Evolutionary conservation across 257 asterid genomes (phyloP).

Genomic region (Scutellaria minor): DNA sequence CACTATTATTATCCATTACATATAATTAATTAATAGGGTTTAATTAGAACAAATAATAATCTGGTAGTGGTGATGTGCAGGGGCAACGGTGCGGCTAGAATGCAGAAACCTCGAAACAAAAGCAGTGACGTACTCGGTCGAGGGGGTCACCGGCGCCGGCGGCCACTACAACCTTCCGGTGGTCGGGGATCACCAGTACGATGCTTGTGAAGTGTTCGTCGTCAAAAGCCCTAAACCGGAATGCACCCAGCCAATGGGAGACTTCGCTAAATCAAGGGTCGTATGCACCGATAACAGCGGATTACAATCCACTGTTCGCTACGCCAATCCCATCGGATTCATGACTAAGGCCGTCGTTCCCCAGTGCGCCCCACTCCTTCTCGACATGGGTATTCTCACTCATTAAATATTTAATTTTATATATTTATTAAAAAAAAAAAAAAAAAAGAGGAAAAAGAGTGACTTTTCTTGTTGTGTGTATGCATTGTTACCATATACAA

Average conservation of each 20-base stretch:
- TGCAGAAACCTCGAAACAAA: constrained; percentile 44
- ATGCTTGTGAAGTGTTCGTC: constrained; percentile 46
- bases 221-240: constrained; percentile 44
- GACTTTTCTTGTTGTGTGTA: constrained; percentile 33
- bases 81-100: constrained; percentile 54
- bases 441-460: not conserved
- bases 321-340: constrained; percentile 60
- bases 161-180: constrained; percentile 50
- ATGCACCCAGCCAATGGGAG: constrained; percentile 45
- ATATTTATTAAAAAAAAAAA: not conserved
- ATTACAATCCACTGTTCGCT: constrained; percentile 39
- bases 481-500: constrained; percentile 4
- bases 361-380: constrained; percentile 41
- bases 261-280: constrained; percentile 28
- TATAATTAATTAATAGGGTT: no score
- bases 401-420: not conserved
- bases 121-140: constrained; percentile 38
- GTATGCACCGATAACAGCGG: constrained; percentile 50
- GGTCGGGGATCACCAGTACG: constrained; percentile 56
- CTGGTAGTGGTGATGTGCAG: constrained; percentile 26
- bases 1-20: no score
- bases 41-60: no score
- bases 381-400: constrained; percentile 28
- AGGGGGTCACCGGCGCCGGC: constrained; percentile 39
- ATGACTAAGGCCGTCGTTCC: constrained; percentile 41